Percentiles rank a stretch among this genome's conserved stretches.
Conservation (phyloP, 352 stramenopile genomes). For the Globisporangium emineosum region DNA sequence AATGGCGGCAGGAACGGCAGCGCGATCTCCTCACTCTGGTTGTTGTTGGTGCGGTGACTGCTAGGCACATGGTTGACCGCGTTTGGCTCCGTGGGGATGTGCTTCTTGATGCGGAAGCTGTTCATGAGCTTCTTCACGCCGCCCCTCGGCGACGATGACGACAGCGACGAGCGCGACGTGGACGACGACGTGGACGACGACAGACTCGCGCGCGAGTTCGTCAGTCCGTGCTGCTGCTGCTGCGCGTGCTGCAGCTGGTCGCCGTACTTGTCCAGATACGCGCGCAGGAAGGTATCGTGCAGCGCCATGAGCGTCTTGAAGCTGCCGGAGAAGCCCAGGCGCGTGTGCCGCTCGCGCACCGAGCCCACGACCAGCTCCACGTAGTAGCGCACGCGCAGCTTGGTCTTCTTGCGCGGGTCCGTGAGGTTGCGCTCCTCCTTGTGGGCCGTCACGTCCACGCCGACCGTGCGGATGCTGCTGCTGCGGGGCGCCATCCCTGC, state of each 20-base stretch:
- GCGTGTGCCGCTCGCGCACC: slow-evolving; percentile 46
- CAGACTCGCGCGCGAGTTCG: slow-evolving; percentile 34
- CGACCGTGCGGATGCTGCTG: slow-evolving; percentile 22
- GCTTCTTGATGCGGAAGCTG: slow-evolving; percentile 28
- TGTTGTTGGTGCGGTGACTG: slow-evolving; percentile 3
- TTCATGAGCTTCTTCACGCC: slow-evolving; percentile 24
- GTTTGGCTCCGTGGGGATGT: slow-evolving; percentile 9
- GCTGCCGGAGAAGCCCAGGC: slow-evolving; percentile 57
- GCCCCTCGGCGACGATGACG: slow-evolving; percentile 27
- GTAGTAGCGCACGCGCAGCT: slow-evolving; percentile 65
- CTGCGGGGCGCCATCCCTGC: slow-evolving; percentile 14
- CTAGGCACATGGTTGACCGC: slow-evolving; percentile 12
- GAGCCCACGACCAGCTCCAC: slow-evolving; percentile 63
- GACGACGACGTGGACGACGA: slow-evolving; percentile 40
- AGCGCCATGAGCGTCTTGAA: slow-evolving; percentile 59
- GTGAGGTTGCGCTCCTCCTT: slow-evolving; percentile 58
- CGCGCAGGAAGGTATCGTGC: slow-evolving; percentile 39
- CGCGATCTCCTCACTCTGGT: slow-evolving; percentile 16
- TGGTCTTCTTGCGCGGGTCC: slow-evolving; percentile 39
- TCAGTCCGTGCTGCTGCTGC: not conserved
- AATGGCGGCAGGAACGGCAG: slow-evolving; percentile 37
- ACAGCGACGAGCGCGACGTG: slow-evolving; percentile 39
- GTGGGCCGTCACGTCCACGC: slow-evolving; percentile 63
- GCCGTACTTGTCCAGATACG: slow-evolving; percentile 39
- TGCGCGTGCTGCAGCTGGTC: slow-evolving; percentile 3